Evolutionary conservation across 164 flowering plant species (phyloP).

Genomic region (Malania oleifera): DNA sequence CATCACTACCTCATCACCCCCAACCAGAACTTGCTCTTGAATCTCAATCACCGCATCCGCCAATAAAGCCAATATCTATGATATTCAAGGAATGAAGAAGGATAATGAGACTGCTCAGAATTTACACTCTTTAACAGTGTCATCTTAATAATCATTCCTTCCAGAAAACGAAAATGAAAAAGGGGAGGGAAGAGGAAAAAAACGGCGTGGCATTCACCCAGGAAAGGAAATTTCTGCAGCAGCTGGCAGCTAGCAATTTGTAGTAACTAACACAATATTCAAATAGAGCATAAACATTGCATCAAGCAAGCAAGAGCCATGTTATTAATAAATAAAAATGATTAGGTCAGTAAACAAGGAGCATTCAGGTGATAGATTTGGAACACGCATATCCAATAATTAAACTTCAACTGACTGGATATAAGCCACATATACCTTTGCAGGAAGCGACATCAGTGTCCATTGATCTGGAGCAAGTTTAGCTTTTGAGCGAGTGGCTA

Average conservation of each 20-base stretch:
- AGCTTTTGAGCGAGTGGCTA: constrained; percentile 85
- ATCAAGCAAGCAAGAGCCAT: too few relatives aligned
- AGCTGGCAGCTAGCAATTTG: too few relatives aligned
- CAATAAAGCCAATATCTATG: constrained; percentile 70
- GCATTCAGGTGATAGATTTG: too few relatives aligned
- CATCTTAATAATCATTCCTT: constrained; percentile 1
- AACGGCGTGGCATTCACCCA: too few relatives aligned
- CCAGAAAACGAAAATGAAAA: neutral
- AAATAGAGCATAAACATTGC: too few relatives aligned
- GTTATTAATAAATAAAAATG: too few relatives aligned
- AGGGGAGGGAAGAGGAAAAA: too few relatives aligned
- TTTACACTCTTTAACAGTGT: neutral
- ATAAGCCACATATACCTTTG: constrained; percentile 65
- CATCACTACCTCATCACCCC: constrained; percentile 52
- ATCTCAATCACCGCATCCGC: constrained; percentile 83
- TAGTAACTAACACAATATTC: too few relatives aligned
- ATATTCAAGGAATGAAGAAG: neutral
- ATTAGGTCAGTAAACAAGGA: too few relatives aligned
- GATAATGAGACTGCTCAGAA: neutral
- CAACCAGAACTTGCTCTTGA: constrained; percentile 69
- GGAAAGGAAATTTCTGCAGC: too few relatives aligned
- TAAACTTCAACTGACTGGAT: too few relatives aligned
- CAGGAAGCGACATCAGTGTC: constrained; percentile 81
- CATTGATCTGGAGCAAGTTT: constrained; percentile 80
- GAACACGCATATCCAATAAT: too few relatives aligned